Evolutionary conservation across 2,329 filamentous ascomycete species (phyloP), one percentile per base, ranked within the genome.

Genomic region (Cercospora janseana): DNA sequence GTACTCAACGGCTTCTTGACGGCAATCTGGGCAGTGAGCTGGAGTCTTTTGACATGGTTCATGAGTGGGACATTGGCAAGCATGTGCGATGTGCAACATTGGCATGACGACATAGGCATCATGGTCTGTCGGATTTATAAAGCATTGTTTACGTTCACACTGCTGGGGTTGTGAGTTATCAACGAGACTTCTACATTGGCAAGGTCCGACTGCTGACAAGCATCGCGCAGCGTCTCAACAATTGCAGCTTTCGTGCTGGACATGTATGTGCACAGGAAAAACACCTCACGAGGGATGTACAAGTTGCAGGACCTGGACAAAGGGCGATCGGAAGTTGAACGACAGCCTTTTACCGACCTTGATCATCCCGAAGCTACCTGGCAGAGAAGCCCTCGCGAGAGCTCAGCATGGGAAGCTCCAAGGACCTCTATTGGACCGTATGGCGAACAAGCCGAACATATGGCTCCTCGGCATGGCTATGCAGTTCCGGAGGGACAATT

Each of bases 81-180:
- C 50, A 69, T 72, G 51, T 82, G 79, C 68, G 53, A 57, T 16
- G 32, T 49, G 10, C 29, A 49, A 12, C 51, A 53, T 62, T 83
- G 80, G 80, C 72, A 73, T n/a, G 75, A 74, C 26, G 70, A 74
- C 1, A 71, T 73, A 2, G 80, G 79, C 3, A 73, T 82, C 47
- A 73, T 74, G 64, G 72, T 83, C 38, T 83, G 80, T 61, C 67
- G 76, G 46, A 69, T 74, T 49, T 83, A 82, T 72, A 83, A 83
- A 65, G 74, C 77, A 8, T 67, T 82, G n/a, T 82, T 80, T 65
- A 68, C 74, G 24, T 83, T 83, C 62, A 71, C 73, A 4, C 59
- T 79, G 21, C 54, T 77, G 23, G 78, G 76, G 15, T 54, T 72
- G 63, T 73, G 56, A 48, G 68, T 67, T 51, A 60, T 31, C 4